phyloP scores from a whole-genome alignment of 345 rosid genomes.

The Citrus cavaleriei region DNA sequence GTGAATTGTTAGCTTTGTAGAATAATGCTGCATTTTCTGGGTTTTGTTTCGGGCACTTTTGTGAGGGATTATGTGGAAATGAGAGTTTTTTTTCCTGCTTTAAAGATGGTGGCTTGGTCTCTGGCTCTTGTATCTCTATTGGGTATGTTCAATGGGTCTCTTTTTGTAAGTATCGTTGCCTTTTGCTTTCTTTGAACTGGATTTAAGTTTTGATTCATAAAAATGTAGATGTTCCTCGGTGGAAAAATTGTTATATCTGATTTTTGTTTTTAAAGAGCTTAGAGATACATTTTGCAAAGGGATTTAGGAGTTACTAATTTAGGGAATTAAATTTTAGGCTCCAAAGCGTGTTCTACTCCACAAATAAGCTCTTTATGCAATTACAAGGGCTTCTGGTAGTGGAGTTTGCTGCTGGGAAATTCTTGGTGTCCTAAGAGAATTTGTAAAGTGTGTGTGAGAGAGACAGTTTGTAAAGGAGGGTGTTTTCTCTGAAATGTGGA shows the following conservation, averaged over 20 bases:
- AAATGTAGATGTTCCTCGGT: background rate
- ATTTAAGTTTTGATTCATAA: background rate
- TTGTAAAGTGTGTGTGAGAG: background rate
- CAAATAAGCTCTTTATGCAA: background rate
- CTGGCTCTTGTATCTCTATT: background rate
- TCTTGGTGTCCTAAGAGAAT: too few species aligned
- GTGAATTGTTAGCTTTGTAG: background rate
- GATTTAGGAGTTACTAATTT: background rate
- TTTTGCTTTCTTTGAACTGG: background rate
- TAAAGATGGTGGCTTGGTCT: background rate
- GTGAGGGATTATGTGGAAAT: background rate
- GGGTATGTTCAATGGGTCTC: background rate
- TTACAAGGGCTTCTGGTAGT: background rate
- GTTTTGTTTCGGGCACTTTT: constrained; percentile 12
- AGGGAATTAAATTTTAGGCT: background rate
- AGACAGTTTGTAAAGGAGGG: background rate
- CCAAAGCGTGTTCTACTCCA: background rate
- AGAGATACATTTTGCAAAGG: background rate
- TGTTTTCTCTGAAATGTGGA: background rate
- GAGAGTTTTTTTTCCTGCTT: background rate
- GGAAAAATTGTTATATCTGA: background rate
- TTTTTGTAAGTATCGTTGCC: background rate
- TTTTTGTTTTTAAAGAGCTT: background rate
- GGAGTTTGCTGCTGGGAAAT: background rate
- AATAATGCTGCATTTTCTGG: constrained; percentile 29